phyloP scores from a whole-genome alignment of 352 stramenopile genomes.

The Globisporangium camurandrum region DNA sequence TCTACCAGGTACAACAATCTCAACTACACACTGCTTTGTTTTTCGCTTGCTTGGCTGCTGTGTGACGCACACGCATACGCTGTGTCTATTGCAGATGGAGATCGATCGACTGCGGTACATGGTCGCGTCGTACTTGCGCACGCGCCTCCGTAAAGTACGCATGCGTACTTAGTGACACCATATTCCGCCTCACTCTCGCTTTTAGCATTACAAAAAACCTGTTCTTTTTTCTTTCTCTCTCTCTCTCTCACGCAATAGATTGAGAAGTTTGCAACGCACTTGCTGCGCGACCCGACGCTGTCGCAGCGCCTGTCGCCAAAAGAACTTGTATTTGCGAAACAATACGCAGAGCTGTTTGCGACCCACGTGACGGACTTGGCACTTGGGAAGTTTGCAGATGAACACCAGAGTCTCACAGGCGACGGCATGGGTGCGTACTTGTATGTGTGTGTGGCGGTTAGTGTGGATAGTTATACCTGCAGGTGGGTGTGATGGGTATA shows the following conservation, averaged over 20 bases:
- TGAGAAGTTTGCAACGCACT: slow-evolving; percentile 61
- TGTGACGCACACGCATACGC: background rate
- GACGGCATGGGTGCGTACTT: slow-evolving; percentile 58
- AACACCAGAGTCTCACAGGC: slow-evolving; percentile 43
- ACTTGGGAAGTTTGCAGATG: slow-evolving; percentile 51
- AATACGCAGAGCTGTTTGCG: slow-evolving; percentile 66
- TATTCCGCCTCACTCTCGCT: too few relatives aligned
- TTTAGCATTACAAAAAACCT: background rate
- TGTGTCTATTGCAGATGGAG: slow-evolving; percentile 46
- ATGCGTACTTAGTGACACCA: background rate
- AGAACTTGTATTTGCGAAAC: slow-evolving; percentile 64
- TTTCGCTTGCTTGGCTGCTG: too few relatives aligned
- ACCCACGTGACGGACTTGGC: slow-evolving; percentile 64
- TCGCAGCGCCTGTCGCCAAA: slow-evolving; percentile 59
- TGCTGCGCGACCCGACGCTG: slow-evolving; percentile 37
- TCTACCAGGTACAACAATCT: slow-evolving; percentile 71
- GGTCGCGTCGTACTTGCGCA: slow-evolving; percentile 75
- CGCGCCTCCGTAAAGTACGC: slow-evolving; percentile 57
- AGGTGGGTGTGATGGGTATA: background rate
- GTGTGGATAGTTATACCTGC: too few relatives aligned
- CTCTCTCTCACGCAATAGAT: too few relatives aligned
- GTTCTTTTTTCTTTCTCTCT: background rate
- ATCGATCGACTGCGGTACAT: slow-evolving; percentile 84
- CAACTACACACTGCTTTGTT: too few relatives aligned
- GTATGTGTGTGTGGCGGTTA: background rate